A percentile compares a stretch with the other conserved stretches of the same genome.
Conservation (phyloP, 1,139 yeast species). For the Blastobotrys aristatus region DNA sequence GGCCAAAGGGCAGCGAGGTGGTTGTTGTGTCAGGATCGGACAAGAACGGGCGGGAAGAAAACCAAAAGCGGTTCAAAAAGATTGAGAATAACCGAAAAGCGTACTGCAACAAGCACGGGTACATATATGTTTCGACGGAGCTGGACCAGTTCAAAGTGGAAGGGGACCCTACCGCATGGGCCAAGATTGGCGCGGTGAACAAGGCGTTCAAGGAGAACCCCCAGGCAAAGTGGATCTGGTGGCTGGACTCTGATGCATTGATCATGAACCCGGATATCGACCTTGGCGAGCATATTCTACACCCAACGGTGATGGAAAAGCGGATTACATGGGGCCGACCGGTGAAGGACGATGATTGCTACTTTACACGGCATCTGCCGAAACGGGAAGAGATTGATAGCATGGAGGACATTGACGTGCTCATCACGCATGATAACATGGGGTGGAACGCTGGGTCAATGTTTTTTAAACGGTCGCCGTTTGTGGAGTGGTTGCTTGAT, state of each 20-base stretch:
- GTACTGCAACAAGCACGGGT: constrained; percentile 32
- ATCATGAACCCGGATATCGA: constrained; percentile 31
- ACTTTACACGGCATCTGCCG: constrained; percentile 18
- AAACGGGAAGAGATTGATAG: constrained; percentile 12
- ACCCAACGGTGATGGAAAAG: constrained; percentile 28
- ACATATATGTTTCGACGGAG: constrained; percentile 29
- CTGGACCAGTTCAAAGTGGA: constrained; percentile 20
- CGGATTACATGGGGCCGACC: constrained; percentile 26
- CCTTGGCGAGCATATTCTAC: constrained; percentile 30
- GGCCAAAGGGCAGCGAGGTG: constrained; percentile 26
- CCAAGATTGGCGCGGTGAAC: constrained; percentile 30
- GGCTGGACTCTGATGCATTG: constrained; percentile 33
- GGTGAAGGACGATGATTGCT: constrained; percentile 19
- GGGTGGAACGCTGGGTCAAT: constrained; percentile 38
- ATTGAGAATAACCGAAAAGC: constrained; percentile 30
- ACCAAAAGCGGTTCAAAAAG: constrained; percentile 22
- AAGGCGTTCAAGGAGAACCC: constrained; percentile 29
- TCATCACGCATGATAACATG: constrained; percentile 28
- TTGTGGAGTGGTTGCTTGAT: constrained; percentile 24
- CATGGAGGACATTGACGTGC: constrained; percentile 20
- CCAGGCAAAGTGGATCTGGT: constrained; percentile 35
- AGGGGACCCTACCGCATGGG: constrained; percentile 28
- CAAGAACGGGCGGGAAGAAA: constrained; percentile 17
- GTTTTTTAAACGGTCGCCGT: constrained; percentile 28
- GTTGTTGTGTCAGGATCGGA: constrained; percentile 31